Percentiles rank a stretch among this genome's conserved stretches.
Conservation (phyloP, 148 eudicot genomes). For the Vaccinium vitisidaea region DNA sequence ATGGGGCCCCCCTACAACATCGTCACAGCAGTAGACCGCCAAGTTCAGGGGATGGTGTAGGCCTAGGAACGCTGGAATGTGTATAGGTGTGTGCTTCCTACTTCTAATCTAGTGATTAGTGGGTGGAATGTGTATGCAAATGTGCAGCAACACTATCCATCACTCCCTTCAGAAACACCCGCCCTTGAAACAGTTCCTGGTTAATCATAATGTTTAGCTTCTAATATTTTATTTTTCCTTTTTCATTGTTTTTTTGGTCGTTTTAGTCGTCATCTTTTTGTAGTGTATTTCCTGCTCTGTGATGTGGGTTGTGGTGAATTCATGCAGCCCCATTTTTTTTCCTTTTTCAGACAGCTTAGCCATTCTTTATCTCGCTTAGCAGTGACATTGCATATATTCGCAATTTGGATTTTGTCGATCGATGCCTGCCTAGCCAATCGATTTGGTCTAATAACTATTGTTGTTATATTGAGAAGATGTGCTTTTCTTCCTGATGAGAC, state of each 20-base stretch:
- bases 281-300: not conserved
- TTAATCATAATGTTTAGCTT: not conserved
- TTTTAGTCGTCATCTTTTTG: not conserved
- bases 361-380: not conserved
- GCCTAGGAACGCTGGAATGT: not conserved
- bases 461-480: not conserved
- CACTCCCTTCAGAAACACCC: slow-evolving; percentile 16
- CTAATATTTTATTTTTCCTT: not conserved
- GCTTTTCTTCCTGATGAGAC: not conserved
- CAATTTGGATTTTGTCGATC: not conserved
- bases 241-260: not conserved
- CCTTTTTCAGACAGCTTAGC: not conserved
- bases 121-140: not conserved
- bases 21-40: not conserved
- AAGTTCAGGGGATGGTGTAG: not conserved
- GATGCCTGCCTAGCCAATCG: not conserved
- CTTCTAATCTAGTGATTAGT: not conserved
- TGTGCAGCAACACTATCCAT: not conserved
- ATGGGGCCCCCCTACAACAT: not conserved
- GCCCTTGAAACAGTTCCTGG: slow-evolving; percentile 13
- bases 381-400: not conserved
- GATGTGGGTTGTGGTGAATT: not conserved
- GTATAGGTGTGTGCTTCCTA: slow-evolving; percentile 4
- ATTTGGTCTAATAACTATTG: not conserved
- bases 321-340: not conserved